A percentile compares a stretch with the other conserved stretches of the same genome.
Conservation (phyloP, 2,329 filamentous ascomycete genomes). For the Ceratocystis huliohia region DNA sequence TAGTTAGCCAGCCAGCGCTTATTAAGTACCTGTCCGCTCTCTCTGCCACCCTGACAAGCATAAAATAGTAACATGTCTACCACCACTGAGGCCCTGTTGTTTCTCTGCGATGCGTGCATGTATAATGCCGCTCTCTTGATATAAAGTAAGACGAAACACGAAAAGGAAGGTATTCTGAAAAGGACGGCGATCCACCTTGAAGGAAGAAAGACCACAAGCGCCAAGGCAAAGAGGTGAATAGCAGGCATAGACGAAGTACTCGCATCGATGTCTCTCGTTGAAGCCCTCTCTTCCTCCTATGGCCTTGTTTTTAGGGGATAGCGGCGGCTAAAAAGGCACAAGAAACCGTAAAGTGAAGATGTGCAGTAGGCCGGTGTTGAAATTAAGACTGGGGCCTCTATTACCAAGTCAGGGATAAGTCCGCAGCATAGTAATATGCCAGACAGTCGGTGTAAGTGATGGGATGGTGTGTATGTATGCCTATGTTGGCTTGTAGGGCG, state of each 20-base stretch:
- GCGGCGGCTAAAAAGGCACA: not conserved
- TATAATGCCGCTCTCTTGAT: slow-evolving; percentile 1
- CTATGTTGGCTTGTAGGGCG: too few species aligned
- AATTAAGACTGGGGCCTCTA: not conserved
- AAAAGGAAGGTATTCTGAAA: not conserved
- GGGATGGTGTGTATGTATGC: too few species aligned
- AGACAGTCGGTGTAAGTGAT: too few species aligned
- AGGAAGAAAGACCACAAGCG: not conserved
- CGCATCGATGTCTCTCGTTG: not conserved
- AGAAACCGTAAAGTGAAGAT: slow-evolving; percentile 2
- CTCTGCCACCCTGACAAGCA: not conserved
- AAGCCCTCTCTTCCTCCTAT: not conserved
- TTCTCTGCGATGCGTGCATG: not conserved
- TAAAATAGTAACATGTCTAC: not conserved
- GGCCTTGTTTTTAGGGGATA: not conserved
- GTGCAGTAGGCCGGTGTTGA: not conserved
- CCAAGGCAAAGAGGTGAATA: not conserved
- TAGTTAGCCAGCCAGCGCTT: not conserved
- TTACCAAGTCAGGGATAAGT: not conserved
- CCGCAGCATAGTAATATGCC: not conserved
- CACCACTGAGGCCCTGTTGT: not conserved
- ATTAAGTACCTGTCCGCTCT: not conserved
- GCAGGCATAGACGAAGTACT: not conserved
- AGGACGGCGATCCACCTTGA: not conserved
- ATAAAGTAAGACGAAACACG: slow-evolving; percentile 5